Percentiles rank a stretch among this genome's conserved stretches.
Evolutionary conservation across 2,329 filamentous ascomycete species (phyloP).

Genomic region (Colletotrichum australisinense): DNA sequence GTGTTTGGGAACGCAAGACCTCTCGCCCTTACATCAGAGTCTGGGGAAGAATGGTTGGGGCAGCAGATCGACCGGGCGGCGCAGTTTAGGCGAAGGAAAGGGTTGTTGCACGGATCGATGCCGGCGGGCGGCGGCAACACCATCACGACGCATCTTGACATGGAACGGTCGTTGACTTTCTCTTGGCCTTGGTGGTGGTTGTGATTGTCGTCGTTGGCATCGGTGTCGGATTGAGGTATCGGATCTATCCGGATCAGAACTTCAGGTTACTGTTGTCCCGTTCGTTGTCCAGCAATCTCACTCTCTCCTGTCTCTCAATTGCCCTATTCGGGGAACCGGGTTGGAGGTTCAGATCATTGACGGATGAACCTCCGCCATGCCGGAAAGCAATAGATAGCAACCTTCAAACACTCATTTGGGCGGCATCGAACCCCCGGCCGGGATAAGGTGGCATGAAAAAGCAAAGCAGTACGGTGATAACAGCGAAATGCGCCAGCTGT

Average conservation of each 20-base stretch:
- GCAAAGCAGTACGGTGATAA: background rate
- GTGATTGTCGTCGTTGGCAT: background rate
- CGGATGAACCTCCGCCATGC: background rate
- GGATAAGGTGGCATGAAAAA: conserved; percentile 13
- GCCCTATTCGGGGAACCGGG: background rate
- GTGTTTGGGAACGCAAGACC: background rate
- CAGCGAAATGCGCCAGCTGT: background rate
- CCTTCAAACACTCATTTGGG: background rate
- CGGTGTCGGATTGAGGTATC: background rate
- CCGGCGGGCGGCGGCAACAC: background rate
- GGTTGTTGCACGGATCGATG: conserved; percentile 29
- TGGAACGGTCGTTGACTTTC: background rate
- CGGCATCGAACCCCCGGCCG: conserved; percentile 6
- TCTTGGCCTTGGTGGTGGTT: background rate
- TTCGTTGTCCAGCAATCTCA: conserved; percentile 11
- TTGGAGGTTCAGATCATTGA: background rate
- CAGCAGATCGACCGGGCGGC: conserved; percentile 15
- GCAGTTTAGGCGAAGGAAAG: background rate
- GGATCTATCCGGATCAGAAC: background rate
- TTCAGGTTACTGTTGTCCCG: background rate
- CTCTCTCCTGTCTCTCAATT: conserved; percentile 23
- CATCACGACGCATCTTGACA: background rate
- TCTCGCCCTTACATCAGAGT: background rate
- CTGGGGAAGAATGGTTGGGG: background rate
- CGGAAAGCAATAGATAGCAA: background rate